Conservation (phyloP, 306 rosid species). For the Herpetospermum pedunculosum region DNA sequence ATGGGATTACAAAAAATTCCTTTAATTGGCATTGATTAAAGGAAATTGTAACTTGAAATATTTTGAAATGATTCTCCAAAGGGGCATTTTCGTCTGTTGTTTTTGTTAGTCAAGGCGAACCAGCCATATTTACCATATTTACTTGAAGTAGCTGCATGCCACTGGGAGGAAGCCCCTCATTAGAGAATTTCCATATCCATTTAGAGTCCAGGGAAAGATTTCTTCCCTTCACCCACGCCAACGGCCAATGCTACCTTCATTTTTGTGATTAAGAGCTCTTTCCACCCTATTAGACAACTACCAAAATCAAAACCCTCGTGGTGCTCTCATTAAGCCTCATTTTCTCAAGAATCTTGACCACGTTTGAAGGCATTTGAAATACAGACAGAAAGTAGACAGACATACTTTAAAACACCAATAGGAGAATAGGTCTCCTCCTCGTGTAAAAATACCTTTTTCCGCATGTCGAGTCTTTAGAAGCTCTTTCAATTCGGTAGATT, state of each 20-base stretch:
- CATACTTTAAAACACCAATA: neutral
- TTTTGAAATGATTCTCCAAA: neutral
- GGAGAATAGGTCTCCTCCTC: neutral
- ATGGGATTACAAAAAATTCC: neutral
- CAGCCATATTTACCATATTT: neutral
- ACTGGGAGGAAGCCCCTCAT: no score
- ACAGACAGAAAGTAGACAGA: neutral
- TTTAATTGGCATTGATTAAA: no score
- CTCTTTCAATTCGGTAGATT: neutral
- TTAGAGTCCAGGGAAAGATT: no score
- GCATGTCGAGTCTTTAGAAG: neutral
- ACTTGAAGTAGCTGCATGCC: no score
- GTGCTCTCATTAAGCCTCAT: neutral
- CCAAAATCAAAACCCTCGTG: no score
- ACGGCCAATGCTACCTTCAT: no score
- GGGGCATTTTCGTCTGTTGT: neutral
- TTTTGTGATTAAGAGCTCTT: no score
- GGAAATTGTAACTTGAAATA: neutral
- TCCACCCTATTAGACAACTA: no score
- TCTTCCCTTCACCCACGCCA: no score
- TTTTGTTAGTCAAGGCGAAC: neutral
- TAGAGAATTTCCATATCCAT: neutral
- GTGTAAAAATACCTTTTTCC: neutral
- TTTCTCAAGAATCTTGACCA: neutral
- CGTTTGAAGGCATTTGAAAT: neutral